Evolutionary conservation across 805 yeast genomes (phyloP), one percentile per base, ranked within the genome.

Genomic region (Teunomyces aglyptinius): DNA sequence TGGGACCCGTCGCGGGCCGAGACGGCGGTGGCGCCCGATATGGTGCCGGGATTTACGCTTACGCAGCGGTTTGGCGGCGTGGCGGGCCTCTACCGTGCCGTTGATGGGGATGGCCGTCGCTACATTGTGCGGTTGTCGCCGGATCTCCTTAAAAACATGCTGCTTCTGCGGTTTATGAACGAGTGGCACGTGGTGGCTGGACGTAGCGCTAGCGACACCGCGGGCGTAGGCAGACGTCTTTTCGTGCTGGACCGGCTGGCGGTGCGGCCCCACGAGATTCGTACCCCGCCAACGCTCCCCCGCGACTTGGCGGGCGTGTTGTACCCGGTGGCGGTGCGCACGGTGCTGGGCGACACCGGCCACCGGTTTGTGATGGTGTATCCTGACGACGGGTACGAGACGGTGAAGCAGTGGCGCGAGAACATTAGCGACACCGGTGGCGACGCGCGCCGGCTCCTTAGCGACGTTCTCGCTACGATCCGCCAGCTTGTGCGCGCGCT

Each of bases 161-260:
- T 61, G 5, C 46, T 59, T n/a, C 55, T 65, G 3, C 56, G 68
- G 26, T 59, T 65, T 39, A 50, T 67, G 26, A 67, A 65, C 50
- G 70, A 67, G 47, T 67, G 72, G 72, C 62, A 64, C 50, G 38
- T 62, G 15, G 56, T 67, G 4, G 58, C 64, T 32, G 66, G 67
- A 2, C 38, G 38, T 20, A 59, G 57, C 28, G 54, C 55, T 4
- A 57, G 61, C 0, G 10, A 36, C n/a, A n/a, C 2, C 29, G 41
- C 4, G 24, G 24, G 6, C 24, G 24, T 20, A 5, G 5, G 5
- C 6, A 6, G 1, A 2, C 57, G 55, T 29, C 42, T 63, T 19
- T 31, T 52, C 5, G 59, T 58, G 33, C 33, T 31, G 33, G 26
- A 24, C 26, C 11, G 26, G 11, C 11, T 8, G 26, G 11, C 26